These are phyloP conservation scores for Tulasnella sp. DNA, from an alignment of 768 basidiomycete genomes.

Conservation along the genomic window DNA sequence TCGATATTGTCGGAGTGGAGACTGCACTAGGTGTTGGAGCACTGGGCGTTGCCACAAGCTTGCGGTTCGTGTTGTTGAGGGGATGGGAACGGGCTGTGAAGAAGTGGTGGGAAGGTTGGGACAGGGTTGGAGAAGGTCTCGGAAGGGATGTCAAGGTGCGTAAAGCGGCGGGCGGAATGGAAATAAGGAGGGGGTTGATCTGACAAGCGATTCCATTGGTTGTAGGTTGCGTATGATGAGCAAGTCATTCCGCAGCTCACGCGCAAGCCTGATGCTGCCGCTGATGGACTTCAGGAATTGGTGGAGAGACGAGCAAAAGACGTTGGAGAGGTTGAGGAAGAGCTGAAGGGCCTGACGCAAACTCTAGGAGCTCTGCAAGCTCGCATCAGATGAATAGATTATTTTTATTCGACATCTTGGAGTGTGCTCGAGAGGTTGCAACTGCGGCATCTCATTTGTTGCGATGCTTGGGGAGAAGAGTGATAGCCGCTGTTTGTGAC, in stretches of 20 bases:
- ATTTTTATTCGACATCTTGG: background rate
- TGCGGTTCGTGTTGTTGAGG: slow-evolving; percentile 52
- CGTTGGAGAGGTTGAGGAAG: background rate
- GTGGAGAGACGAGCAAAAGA: background rate
- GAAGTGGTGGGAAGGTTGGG: slow-evolving; percentile 62
- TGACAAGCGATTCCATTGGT: background rate
- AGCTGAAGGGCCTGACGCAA: background rate
- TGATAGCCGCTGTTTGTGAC: background rate
- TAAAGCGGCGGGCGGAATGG: background rate
- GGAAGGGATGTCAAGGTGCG: slow-evolving; percentile 56
- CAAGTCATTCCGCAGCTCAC: background rate
- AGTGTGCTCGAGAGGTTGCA: too few relatives aligned
- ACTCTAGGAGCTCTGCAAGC: background rate
- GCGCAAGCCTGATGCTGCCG: background rate
- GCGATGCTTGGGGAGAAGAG: too few relatives aligned
- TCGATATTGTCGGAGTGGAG: slow-evolving; percentile 36
- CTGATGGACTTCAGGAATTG: background rate
- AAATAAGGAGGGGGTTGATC: background rate
- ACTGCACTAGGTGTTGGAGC: slow-evolving; percentile 56
- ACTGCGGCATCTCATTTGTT: too few relatives aligned
- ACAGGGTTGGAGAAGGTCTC: slow-evolving; percentile 52
- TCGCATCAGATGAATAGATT: background rate
- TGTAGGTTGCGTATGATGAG: background rate
- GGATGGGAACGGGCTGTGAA: slow-evolving; percentile 61
- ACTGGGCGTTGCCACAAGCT: slow-evolving; percentile 41